Percentiles rank a stretch among this genome's conserved stretches.
Conservation (phyloP, 306 rosid species). For the Lotus japonicus region DNA sequence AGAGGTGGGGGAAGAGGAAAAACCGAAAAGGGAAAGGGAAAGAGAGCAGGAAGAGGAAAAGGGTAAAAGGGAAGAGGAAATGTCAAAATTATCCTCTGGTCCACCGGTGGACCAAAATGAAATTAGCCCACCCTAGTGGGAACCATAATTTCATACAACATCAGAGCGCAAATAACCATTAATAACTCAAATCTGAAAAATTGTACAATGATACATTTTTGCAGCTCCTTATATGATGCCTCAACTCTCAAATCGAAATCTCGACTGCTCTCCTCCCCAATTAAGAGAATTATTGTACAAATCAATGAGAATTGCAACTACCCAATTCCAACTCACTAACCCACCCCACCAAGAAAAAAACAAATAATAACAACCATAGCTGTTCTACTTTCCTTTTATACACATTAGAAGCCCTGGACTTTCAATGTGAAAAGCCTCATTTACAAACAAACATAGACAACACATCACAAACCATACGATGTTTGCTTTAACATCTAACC, state of each 20-base stretch:
- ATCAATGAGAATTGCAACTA: constrained; percentile 10
- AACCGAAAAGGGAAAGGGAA: no score
- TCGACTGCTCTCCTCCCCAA: background rate
- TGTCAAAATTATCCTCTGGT: no score
- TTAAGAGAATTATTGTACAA: constrained; percentile 21
- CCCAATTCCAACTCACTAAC: background rate
- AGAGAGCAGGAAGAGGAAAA: no score
- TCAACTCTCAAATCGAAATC: constrained; percentile 8
- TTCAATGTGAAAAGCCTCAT: background rate
- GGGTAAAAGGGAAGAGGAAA: no score
- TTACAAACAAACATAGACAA: constrained; percentile 2
- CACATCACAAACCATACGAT: no score
- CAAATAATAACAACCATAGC: background rate
- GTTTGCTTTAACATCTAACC: no score
- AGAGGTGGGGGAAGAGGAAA: no score
- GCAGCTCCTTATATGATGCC: background rate
- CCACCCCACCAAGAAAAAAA: background rate
- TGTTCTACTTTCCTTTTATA: background rate
- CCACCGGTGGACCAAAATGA: no score
- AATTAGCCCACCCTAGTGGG: no score
- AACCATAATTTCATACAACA: no score
- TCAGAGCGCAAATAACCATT: background rate
- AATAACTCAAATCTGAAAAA: background rate
- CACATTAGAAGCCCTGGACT: background rate
- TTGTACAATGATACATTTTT: background rate